Evolutionary conservation across 164 flowering plant genomes (phyloP), one percentile per base, ranked within the genome.

Genomic region (Vitis amurensis): DNA sequence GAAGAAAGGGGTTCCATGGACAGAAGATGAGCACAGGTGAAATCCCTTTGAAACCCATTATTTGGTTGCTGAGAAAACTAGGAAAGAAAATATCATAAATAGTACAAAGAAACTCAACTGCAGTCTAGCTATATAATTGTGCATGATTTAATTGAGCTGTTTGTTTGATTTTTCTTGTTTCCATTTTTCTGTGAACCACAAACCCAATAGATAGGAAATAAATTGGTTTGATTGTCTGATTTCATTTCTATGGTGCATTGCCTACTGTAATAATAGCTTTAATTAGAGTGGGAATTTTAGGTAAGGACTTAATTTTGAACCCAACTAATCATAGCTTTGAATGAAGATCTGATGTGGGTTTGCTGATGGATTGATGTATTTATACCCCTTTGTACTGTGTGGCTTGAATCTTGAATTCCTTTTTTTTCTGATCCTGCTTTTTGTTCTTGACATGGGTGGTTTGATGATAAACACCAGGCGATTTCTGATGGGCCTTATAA

Each of bases 1-100:
- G 66, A 85, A 80, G 79, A 85, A 87, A 64, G 90, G 88, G 2
- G 81, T 87, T 4, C 90, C 88, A 3, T 87, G 90, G 92, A 88
- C 89, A 14, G 85, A 82, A 71, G 88, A 81, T 0, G 86, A 86
- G 27, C 88, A 82, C 80, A 84, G 79, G 86, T 88, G 37, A 66
- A 3, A 50, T 64, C 12, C 23, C 27, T 48, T 37, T 6, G 9
- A n/a, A 62, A 59, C 9, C 9, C 13, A 13, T 11, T 23, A 0
- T 23, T 59, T 59, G 44, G 63, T 29, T 59, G 44, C 7, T 8
- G 44, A 23, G 57, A 13, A 30, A 30, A 50, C 29, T 50, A 50
- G 16, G 31, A 13, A 37, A 37, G 7, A 37, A 37, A 37, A 2
- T 37, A 2, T 59, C 15, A 30, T 23, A 4, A 37, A 6, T 37